Evolutionary conservation across 2,329 filamentous ascomycete genomes (phyloP).

Genomic region (Cryphonectria parasitica): DNA sequence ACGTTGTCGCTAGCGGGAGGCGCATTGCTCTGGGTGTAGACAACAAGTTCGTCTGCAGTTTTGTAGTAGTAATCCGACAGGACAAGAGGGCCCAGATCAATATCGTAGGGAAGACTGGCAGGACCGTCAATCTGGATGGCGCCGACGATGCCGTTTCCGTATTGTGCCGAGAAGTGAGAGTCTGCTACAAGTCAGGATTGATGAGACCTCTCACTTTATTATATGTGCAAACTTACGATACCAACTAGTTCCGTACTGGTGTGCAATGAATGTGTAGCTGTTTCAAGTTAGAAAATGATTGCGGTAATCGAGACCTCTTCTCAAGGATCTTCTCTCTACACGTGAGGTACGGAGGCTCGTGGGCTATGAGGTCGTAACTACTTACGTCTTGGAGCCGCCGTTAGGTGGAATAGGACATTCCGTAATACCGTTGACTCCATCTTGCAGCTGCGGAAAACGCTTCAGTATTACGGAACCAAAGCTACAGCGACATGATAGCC

Average conservation of each 20-base stretch:
- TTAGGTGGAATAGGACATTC: constrained; percentile 46
- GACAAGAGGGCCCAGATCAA: constrained; percentile 53
- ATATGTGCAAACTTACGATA: constrained; percentile 38
- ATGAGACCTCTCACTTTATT: not conserved
- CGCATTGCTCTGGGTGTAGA: constrained; percentile 32
- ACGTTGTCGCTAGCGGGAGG: constrained; percentile 44
- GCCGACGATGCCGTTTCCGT: constrained; percentile 53
- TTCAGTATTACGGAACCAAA: not conserved
- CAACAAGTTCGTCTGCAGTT: constrained; percentile 37
- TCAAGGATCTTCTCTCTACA: not conserved
- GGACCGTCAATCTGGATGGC: constrained; percentile 53
- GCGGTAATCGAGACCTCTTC: not conserved
- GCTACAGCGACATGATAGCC: not conserved
- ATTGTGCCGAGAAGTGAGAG: constrained; percentile 51
- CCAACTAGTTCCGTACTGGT: constrained; percentile 45
- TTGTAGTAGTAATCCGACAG: constrained; percentile 56
- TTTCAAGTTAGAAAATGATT: not conserved
- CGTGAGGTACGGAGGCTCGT: not conserved
- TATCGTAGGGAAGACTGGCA: constrained; percentile 51
- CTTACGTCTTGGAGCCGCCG: constrained; percentile 32
- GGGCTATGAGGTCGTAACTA: not conserved
- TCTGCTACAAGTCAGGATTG: constrained; percentile 32
- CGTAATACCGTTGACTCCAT: constrained; percentile 50
- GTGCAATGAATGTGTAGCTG: constrained; percentile 42
- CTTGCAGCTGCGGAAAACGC: constrained; percentile 39